Conservation (phyloP, 2,329 filamentous ascomycete species). For the Diplodia mutila region DNA sequence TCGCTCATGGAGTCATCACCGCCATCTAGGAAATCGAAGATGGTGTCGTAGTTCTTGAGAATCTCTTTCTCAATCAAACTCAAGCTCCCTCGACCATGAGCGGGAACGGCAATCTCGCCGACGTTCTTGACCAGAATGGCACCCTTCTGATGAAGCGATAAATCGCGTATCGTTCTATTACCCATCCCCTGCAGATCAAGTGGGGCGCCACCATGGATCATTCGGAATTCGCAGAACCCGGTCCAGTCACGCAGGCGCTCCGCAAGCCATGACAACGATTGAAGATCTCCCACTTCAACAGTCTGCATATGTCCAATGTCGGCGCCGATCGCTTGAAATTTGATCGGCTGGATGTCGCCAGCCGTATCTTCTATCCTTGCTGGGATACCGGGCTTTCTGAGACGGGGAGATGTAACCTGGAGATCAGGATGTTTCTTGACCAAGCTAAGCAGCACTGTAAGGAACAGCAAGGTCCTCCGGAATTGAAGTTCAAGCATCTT, state of each 20-base stretch:
- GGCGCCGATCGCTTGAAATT: slow-evolving; percentile 74
- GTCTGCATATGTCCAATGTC: slow-evolving; percentile 61
- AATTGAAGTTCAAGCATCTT: slow-evolving; percentile 33
- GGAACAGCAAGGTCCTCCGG: slow-evolving; percentile 40
- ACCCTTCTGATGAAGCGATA: slow-evolving; percentile 53
- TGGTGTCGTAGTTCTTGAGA: slow-evolving; percentile 76
- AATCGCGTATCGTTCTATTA: slow-evolving; percentile 64
- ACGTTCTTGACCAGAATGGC: slow-evolving; percentile 33
- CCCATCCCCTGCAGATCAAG: slow-evolving; percentile 43
- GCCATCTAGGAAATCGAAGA: slow-evolving; percentile 80
- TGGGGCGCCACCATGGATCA: slow-evolving; percentile 66
- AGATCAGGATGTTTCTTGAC: slow-evolving; percentile 13
- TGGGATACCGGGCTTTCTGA: slow-evolving; percentile 39
- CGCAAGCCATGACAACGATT: slow-evolving; percentile 62
- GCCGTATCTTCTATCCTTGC: slow-evolving; percentile 59
- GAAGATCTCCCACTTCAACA: slow-evolving; percentile 69
- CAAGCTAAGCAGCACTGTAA: slow-evolving; percentile 35
- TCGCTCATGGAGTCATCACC: slow-evolving; percentile 56
- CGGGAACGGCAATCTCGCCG: background rate
- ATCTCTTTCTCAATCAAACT: slow-evolving; percentile 73
- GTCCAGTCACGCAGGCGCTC: slow-evolving; percentile 70
- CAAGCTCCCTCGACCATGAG: slow-evolving; percentile 17
- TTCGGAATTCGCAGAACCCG: slow-evolving; percentile 74
- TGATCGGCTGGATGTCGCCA: slow-evolving; percentile 68
- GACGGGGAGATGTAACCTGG: slow-evolving; percentile 1